These are phyloP conservation scores for Thalassiosira mediterranea DNA, from an alignment of 352 stramenopile species.

Conservation along the genomic window DNA sequence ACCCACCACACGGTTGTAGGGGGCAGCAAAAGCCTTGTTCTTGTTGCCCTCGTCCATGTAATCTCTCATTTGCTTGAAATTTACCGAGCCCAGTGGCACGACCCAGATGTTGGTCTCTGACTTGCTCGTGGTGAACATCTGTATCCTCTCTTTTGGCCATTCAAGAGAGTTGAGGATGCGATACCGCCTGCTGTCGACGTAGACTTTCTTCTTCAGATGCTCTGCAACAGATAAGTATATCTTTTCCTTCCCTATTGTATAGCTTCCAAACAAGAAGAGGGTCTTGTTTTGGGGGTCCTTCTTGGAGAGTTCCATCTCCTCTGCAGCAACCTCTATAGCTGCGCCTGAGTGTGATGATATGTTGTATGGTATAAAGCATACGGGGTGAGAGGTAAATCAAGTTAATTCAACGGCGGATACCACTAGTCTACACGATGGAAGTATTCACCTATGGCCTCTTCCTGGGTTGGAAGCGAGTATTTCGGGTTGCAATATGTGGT, in stretches of 20 bases:
- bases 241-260: conserved; percentile 96
- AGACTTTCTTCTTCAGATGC: conserved; percentile 79
- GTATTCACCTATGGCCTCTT: conserved; percentile 76
- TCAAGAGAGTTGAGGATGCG: conserved; percentile 89
- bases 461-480: conserved; percentile 92
- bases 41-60: conserved; percentile 69
- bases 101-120: conserved; percentile 88
- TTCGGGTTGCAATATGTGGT: conserved; percentile 96
- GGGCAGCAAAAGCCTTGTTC: conserved; percentile 49
- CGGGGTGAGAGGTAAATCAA: too few species aligned
- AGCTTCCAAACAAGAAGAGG: conserved; percentile 95
- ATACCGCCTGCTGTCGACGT: conserved; percentile 77
- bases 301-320: conserved; percentile 60
- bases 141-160: conserved; percentile 86
- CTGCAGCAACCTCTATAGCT: conserved; percentile 60
- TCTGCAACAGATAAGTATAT: conserved; percentile 94
- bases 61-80: conserved; percentile 88
- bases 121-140: conserved; percentile 88
- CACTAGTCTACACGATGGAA: too few species aligned
- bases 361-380: too few species aligned
- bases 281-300: conserved; percentile 57
- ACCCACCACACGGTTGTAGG: conserved; percentile 87
- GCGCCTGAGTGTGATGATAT: too few species aligned
- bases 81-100: conserved; percentile 91
- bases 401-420: too few species aligned